These are phyloP conservation scores for Lentinula sp. DNA, from an alignment of 768 basidiomycete genomes.

Conservation along the genomic window DNA sequence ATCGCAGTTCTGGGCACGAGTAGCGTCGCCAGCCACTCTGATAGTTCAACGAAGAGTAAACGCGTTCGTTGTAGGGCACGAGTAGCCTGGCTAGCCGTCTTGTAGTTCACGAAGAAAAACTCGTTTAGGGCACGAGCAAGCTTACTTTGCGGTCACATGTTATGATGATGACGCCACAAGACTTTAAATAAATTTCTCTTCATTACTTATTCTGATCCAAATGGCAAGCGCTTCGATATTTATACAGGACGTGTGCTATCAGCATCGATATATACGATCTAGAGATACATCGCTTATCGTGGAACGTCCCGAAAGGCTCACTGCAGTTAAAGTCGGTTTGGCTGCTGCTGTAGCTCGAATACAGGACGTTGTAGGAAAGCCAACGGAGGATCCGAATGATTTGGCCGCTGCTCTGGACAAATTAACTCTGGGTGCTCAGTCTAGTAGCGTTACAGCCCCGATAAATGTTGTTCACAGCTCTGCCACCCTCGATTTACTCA, in stretches of 20 bases:
- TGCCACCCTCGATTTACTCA: slow-evolving; percentile 47
- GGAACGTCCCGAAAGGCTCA: slow-evolving; percentile 87
- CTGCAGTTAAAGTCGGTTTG: slow-evolving; percentile 78
- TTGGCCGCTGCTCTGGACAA: slow-evolving; percentile 40
- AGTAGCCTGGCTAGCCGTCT: too few relatives aligned
- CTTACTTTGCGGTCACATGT: neutral
- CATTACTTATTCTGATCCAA: neutral
- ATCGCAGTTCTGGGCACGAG: too few relatives aligned
- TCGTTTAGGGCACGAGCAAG: too few relatives aligned
- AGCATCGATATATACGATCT: slow-evolving; percentile 75
- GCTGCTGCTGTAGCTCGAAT: slow-evolving; percentile 74
- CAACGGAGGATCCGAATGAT: slow-evolving; percentile 26
- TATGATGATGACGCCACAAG: neutral
- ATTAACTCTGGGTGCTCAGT: slow-evolving; percentile 26
- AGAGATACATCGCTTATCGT: slow-evolving; percentile 70
- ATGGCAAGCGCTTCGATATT: slow-evolving; percentile 24
- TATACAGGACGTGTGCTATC: slow-evolving; percentile 67
- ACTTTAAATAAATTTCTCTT: neutral
- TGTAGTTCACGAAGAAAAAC: too few relatives aligned
- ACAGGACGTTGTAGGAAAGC: slow-evolving; percentile 29
- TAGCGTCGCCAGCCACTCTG: too few relatives aligned
- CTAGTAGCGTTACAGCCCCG: slow-evolving; percentile 7
- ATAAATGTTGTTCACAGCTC: slow-evolving; percentile 42
- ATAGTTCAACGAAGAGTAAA: too few relatives aligned
- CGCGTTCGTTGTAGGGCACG: too few relatives aligned